Base-by-base conservation (phyloP, 1,139 yeast species). In the Yueomyces sp. region DNA sequence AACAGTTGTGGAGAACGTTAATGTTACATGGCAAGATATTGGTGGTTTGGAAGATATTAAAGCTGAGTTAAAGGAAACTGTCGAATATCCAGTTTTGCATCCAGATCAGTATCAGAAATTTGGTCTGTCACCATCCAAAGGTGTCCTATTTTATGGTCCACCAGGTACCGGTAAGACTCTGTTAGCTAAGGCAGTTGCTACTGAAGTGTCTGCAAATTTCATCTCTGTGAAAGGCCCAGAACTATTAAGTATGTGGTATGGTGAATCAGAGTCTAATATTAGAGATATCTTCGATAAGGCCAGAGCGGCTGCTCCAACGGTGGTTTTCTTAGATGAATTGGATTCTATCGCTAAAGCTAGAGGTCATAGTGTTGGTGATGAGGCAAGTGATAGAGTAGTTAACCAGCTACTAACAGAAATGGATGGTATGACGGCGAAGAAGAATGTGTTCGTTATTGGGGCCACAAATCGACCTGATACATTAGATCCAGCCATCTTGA, bases 401-500 rank as follows among this genome's bases (percentile, higher is more conserved):
- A 89, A 89, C 70, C 97, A 89, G 70, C 77, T 89, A 60, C 78
- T 89, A 64, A 91, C 97, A 9, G 97, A 89, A 69, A 89, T 89
- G 97, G 97, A 89, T 66, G 98, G 98, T 75, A 87, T 91, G 96
- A 89, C 89, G 60, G 94, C 95, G 54, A 89, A 89, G 72, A 89
- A 91, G 78, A 87, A 89, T 60, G 97, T 89, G 39, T 89, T 91
- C 60, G 96, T 89, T 46, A 84, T 89, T 68, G 98, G 97, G 66
- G 98, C 98, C 40, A 89, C 98, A 48, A 89, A 89, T 68, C 79
- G 97, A 72, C 97, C 97, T 37, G 96, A 86, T 64, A 96, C 89
- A 69, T 89, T 89, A 55, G 98, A 89, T 62, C 96, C 97, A 30
- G 98, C 98, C 31, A 76, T 89, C 58, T 73, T 91, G 66, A 86